Evolutionary conservation across 176 grass and related monocot genomes (phyloP).

Genomic region (Juncus inflexus): DNA sequence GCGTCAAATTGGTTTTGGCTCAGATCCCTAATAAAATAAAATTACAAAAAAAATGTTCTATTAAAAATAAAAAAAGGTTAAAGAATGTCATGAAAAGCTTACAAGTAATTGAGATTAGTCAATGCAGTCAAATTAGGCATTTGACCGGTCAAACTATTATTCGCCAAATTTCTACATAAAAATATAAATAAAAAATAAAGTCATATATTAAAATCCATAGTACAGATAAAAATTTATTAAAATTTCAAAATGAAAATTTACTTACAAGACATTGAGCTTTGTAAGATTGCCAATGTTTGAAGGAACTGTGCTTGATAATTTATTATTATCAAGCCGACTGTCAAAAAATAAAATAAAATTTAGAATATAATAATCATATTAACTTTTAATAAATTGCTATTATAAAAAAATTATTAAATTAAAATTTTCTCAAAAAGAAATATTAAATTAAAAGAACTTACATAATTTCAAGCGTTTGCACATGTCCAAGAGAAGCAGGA

Average conservation of each 20-base stretch:
- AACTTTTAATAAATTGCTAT: not conserved
- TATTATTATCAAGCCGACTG: constrained; percentile 56
- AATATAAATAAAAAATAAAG: constrained; percentile 12
- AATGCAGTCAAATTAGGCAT: constrained; percentile 59
- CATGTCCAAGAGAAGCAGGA: constrained; percentile 42
- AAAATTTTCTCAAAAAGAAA: no score
- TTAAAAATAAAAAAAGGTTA: constrained; percentile 15
- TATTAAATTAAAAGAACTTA: constrained; percentile 43
- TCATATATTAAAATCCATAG: not conserved
- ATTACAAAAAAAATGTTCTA: constrained; percentile 3
- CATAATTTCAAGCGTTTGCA: constrained; percentile 56
- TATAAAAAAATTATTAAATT: no score
- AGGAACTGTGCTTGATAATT: constrained; percentile 38
- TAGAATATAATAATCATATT: no score
- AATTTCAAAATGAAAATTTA: not conserved
- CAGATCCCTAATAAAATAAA: constrained; percentile 55
- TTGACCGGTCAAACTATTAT: constrained; percentile 48
- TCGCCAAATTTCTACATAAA: constrained; percentile 54
- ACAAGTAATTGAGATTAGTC: constrained; percentile 49
- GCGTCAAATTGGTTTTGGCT: constrained; percentile 67
- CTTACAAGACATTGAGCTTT: constrained; percentile 60
- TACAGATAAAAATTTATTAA: no score
- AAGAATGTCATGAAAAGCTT: constrained; percentile 40
- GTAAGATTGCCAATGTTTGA: constrained; percentile 42
- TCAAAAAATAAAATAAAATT: constrained; percentile 17